Conservation (phyloP, 2,329 filamentous ascomycete species). For the Ramularia collo-cygni region DNA sequence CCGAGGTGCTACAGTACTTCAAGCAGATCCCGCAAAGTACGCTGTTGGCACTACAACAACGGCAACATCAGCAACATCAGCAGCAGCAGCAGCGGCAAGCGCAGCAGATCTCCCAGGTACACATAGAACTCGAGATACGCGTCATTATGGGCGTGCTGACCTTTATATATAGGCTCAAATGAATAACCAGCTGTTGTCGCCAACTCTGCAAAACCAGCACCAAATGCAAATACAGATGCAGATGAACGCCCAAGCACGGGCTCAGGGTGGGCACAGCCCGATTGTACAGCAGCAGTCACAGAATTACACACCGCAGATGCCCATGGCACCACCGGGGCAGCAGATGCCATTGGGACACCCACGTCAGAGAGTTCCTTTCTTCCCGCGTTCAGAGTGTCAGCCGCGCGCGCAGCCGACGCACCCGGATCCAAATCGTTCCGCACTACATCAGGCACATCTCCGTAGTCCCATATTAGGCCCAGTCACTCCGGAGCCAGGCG, state of each 20-base stretch:
- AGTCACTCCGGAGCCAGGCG: conserved; percentile 1
- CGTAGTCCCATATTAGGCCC: conserved; percentile 43
- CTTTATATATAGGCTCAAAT: too few species aligned
- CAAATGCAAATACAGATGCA: too few species aligned
- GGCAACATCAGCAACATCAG: conserved; percentile 7
- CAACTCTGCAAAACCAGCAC: too few species aligned
- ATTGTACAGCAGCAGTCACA: conserved; percentile 1
- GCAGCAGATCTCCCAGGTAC: background rate
- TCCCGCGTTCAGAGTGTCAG: conserved; percentile 14
- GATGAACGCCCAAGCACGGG: conserved; percentile 1
- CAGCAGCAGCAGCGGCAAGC: conserved; percentile 4
- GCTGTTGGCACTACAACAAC: conserved; percentile 10
- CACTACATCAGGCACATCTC: conserved; percentile 54
- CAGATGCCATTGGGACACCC: background rate
- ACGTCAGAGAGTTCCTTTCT: conserved; percentile 3
- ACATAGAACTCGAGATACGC: too few species aligned
- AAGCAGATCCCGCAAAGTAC: background rate
- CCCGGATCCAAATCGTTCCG: conserved; percentile 41
- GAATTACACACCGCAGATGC: background rate
- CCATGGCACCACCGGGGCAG: background rate
- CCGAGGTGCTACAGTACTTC: conserved; percentile 9
- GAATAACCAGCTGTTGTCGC: too few species aligned
- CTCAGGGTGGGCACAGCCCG: background rate
- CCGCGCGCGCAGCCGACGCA: conserved; percentile 33
- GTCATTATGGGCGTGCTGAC: too few species aligned